Percentiles rank a stretch among this genome's conserved stretches.
These are phyloP conservation scores for Lecanicillium sp. DNA, from an alignment of 2,329 filamentous ascomycete species.

Conservation along the genomic window DNA sequence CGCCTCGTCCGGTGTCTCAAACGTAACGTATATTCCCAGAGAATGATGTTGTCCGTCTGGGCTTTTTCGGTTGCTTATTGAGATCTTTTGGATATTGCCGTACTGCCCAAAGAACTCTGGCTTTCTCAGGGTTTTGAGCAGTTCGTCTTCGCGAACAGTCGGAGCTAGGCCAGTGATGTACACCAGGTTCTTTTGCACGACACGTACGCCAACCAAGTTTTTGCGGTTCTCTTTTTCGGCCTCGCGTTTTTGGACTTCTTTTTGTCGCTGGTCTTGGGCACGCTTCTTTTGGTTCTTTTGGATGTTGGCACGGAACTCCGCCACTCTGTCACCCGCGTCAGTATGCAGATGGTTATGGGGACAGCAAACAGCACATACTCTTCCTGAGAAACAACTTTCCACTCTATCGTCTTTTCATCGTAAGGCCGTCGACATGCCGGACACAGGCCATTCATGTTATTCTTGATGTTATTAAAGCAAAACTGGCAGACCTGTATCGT, in stretches of 20 bases:
- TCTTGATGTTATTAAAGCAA: slow-evolving; percentile 99
- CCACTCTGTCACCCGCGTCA: slow-evolving; percentile 42
- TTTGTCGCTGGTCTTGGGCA: slow-evolving; percentile 74
- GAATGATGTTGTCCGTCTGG: slow-evolving; percentile 71
- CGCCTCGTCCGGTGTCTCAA: slow-evolving; percentile 85
- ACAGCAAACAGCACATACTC: slow-evolving; percentile 56
- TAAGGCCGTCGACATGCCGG: slow-evolving; percentile 95
- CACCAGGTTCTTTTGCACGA: slow-evolving; percentile 97
- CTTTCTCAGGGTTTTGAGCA: slow-evolving; percentile 83
- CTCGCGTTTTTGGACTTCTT: slow-evolving; percentile 92
- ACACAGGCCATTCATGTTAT: slow-evolving; percentile 93
- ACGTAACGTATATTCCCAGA: slow-evolving; percentile 97
- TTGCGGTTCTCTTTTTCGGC: slow-evolving; percentile 93
- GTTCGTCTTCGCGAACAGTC: slow-evolving; percentile 82
- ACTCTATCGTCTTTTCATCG: slow-evolving; percentile 94
- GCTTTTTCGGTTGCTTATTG: slow-evolving; percentile 90
- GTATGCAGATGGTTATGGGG: neutral
- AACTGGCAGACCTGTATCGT: slow-evolving; percentile 91
- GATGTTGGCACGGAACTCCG: slow-evolving; percentile 68
- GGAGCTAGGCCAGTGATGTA: slow-evolving; percentile 95
- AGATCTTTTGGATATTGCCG: slow-evolving; percentile 96
- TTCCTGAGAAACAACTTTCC: slow-evolving; percentile 89
- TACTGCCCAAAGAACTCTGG: slow-evolving; percentile 97
- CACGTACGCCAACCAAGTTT: slow-evolving; percentile 87
- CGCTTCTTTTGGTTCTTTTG: slow-evolving; percentile 92